Evolutionary conservation across 2,329 filamentous ascomycete species (phyloP).

Genomic region (Cladosporium sp.): DNA sequence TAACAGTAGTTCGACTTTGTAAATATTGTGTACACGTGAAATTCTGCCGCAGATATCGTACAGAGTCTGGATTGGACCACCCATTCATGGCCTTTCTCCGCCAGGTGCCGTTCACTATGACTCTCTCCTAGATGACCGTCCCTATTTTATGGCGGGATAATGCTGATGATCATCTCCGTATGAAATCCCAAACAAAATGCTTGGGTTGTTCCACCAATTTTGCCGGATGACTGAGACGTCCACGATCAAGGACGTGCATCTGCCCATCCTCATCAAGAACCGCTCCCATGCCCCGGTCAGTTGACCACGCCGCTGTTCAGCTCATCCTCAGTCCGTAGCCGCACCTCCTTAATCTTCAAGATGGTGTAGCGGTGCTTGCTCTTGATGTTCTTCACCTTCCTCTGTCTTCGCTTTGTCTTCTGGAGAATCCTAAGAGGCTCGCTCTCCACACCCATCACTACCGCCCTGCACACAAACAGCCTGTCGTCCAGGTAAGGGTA

Average conservation of each 20-base stretch:
- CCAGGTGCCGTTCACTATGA: neutral
- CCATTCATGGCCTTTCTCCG: neutral
- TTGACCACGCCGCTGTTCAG: neutral
- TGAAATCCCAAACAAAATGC: neutral
- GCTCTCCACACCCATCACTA: constrained; percentile 79
- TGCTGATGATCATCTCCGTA: neutral
- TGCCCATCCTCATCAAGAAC: neutral
- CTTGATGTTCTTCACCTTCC: constrained; percentile 69
- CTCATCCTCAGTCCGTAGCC: constrained; percentile 52
- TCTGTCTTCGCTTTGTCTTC: constrained; percentile 65
- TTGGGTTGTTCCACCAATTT: neutral
- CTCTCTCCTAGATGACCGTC: neutral
- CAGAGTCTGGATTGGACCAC: neutral
- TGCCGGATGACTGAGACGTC: neutral
- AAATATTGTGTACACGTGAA: constrained; percentile 13
- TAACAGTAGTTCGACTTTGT: neutral
- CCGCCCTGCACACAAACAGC: constrained; percentile 80
- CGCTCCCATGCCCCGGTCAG: neutral
- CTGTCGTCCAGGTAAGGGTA: constrained; percentile 71
- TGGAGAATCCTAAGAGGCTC: constrained; percentile 59
- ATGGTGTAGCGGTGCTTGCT: constrained; percentile 93
- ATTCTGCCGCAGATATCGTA: constrained; percentile 15
- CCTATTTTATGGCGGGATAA: neutral
- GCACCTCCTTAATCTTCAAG: constrained; percentile 78
- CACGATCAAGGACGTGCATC: neutral